Conservation (phyloP, 495 filamentous ascomycete species). For the Letharia columbiana region DNA sequence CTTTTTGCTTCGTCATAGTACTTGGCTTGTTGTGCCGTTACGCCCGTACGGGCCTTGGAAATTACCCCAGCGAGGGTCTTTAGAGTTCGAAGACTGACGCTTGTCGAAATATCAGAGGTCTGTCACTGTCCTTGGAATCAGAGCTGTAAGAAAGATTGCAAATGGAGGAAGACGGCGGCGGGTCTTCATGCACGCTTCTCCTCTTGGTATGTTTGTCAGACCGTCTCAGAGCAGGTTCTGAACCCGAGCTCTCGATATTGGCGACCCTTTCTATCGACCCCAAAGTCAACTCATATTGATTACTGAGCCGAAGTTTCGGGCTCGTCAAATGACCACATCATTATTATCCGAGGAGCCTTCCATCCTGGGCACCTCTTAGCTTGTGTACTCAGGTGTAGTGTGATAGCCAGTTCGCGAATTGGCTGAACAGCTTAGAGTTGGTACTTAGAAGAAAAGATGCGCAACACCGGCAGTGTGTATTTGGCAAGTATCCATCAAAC, state of each 20-base stretch:
- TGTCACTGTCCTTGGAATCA: not conserved
- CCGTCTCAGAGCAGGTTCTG: not conserved
- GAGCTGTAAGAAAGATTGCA: not conserved
- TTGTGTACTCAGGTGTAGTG: too few species aligned
- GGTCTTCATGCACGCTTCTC: constrained; percentile 2
- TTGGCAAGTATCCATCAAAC: too few species aligned
- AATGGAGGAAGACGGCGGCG: not conserved
- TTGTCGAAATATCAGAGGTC: not conserved
- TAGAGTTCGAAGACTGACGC: constrained; percentile 1
- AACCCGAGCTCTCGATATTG: not conserved
- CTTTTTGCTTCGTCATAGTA: not conserved
- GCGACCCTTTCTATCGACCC: too few species aligned
- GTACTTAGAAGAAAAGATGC: too few species aligned
- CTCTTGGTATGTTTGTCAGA: not conserved
- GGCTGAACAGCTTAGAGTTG: too few species aligned
- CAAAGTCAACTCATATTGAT: not conserved
- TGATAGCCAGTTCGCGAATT: too few species aligned
- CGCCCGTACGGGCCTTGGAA: constrained; percentile 11
- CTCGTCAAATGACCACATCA: too few species aligned
- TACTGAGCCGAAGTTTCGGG: not conserved
- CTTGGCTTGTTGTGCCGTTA: constrained; percentile 5
- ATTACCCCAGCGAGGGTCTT: constrained; percentile 5
- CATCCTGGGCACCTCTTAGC: too few species aligned
- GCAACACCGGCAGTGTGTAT: too few species aligned
- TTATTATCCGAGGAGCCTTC: too few species aligned